phyloP scores from a whole-genome alignment of 805 yeast species.

The Candida chilensis region DNA sequence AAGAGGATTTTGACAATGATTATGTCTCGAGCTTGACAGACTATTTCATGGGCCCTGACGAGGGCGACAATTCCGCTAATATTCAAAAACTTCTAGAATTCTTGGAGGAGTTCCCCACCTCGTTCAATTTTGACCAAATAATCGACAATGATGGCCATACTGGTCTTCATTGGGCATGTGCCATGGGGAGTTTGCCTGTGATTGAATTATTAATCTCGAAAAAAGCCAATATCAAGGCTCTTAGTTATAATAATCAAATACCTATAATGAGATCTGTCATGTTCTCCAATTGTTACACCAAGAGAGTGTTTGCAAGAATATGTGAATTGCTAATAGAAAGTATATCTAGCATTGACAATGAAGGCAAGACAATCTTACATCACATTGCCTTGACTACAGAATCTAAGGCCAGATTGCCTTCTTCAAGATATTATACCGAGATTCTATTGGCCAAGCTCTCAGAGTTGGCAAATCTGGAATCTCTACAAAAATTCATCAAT shows the following conservation, averaged over 20 bases:
- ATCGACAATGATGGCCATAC: constrained; percentile 95
- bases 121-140: constrained; percentile 61
- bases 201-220: constrained; percentile 66
- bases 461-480: constrained; percentile 51
- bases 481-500: constrained; percentile 54
- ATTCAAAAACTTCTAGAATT: constrained; percentile 66
- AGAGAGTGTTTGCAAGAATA: constrained; percentile 71
- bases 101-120: constrained; percentile 52
- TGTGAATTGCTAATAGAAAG: constrained; percentile 71
- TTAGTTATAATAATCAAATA: constrained; percentile 71
- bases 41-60: constrained; percentile 49
- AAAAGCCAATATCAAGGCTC: constrained; percentile 60
- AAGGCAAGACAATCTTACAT: constrained; percentile 74
- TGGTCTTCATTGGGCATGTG: constrained; percentile 95
- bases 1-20: constrained; percentile 21
- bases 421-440: constrained; percentile 79
- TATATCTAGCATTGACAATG: constrained; percentile 66
- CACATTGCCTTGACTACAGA: constrained; percentile 70
- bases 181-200: constrained; percentile 80
- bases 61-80: constrained; percentile 28
- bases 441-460: constrained; percentile 65
- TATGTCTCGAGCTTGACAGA: constrained; percentile 39
- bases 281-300: constrained; percentile 81
- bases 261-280: constrained; percentile 79
- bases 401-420: constrained; percentile 58